Evolutionary conservation across 75 land plant species (phyloP), one percentile per base, ranked within the genome.

Genomic region (Larix kaempferi): DNA sequence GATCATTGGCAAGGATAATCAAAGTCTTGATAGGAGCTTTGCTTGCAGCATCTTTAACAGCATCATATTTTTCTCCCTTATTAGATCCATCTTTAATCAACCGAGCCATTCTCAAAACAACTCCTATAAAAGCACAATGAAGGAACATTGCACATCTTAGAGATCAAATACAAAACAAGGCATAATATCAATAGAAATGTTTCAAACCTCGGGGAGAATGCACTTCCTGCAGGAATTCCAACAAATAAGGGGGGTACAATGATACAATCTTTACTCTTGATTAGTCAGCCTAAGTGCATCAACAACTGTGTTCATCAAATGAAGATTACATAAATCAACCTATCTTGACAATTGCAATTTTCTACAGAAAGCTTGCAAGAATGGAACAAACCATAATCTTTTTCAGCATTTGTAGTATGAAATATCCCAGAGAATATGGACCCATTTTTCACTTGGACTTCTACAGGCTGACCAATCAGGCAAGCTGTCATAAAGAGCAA

Each of bases 381-480:
- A 83, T 21, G 23, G 39, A 25, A 77, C 88, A 79, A 86, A 88
- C 87, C 89, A 82, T 82, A 83, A 49, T 91, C 93, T 75, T 88
- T 92, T 26, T 90, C 94, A 59, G 76, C 75, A 84, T 84, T 88
- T 56, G 84, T 88, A 65, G 94, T 79, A 81, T 95, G 92, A 82
- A 93, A 93, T 57, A 95, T 88, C 77, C 98, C 98, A 69, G 92
- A 80, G 73, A 82, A 89, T 65, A 95, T 63, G 71, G 90, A 91
- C 67, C 98, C 98, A 84, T 91, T 87, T 81, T 85, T 89, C 62
- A 91, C 90, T 79, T 93, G 94, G 67, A 93, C 96, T 66, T 95
- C 98, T 77, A 95, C 98, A 60, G 56, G 81, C 74, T 84, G 98
- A 67, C 98, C 98, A 78, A 95, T 80, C 66, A 95, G 86, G 80